A percentile compares a stretch with the other conserved stretches of the same genome.
phyloP scores from a whole-genome alignment of 805 yeast genomes.

The Peterozyma xylosa region DNA sequence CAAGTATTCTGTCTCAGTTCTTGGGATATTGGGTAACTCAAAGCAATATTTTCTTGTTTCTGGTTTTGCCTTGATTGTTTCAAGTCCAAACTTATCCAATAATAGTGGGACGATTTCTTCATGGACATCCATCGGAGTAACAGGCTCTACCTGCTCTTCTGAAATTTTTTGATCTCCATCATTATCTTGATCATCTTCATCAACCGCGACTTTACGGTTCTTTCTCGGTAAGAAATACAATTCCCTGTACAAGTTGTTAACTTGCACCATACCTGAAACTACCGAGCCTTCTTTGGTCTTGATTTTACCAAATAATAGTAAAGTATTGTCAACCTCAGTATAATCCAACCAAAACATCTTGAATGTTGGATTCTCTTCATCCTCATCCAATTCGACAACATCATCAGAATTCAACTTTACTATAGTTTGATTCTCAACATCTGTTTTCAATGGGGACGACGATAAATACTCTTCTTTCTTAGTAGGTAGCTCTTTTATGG shows the following conservation, averaged over 20 bases:
- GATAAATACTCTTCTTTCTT: conserved; percentile 8
- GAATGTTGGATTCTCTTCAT: conserved; percentile 38
- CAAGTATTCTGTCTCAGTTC: conserved; percentile 63
- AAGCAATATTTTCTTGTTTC: conserved; percentile 79
- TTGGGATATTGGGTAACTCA: conserved; percentile 74
- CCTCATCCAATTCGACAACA: conserved; percentile 24
- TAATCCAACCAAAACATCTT: conserved; percentile 89
- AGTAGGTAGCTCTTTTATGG: conserved; percentile 14
- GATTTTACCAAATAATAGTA: conserved; percentile 78
- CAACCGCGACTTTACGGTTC: conserved; percentile 13
- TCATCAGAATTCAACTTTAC: conserved; percentile 14
- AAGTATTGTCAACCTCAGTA: conserved; percentile 61
- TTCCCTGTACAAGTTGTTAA: conserved; percentile 63
- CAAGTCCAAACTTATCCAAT: conserved; percentile 54
- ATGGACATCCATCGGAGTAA: conserved; percentile 59
- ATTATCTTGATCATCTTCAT: conserved; percentile 27
- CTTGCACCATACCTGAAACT: conserved; percentile 71
- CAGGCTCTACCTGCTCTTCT: conserved; percentile 21
- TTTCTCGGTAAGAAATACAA: conserved; percentile 71
- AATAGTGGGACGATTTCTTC: conserved; percentile 68
- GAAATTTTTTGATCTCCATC: conserved; percentile 14
- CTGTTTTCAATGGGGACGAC: conserved; percentile 17
- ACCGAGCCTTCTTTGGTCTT: conserved; percentile 47
- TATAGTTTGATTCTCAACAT: conserved; percentile 1
- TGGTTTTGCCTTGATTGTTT: conserved; percentile 60